These are phyloP conservation scores for Cerrena zonata DNA, from an alignment of 1,284 basidiomycete genomes.

Conservation along the genomic window DNA sequence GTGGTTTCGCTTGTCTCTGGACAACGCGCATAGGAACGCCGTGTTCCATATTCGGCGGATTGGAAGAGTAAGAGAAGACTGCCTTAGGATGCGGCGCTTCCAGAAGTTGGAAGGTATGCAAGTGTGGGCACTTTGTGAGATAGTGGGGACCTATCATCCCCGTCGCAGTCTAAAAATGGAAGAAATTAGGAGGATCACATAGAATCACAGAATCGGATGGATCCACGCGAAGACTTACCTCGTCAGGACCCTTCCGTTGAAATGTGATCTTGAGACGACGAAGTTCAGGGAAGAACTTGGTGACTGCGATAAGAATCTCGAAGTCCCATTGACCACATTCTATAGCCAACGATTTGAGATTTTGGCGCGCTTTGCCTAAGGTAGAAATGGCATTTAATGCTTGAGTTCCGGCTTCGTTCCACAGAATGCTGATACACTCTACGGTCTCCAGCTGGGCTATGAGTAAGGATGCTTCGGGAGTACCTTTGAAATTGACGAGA, in stretches of 20 bases:
- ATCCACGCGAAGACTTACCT: conserved; percentile 23
- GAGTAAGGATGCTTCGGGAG: conserved; percentile 18
- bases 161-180: not conserved
- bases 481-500: conserved; percentile 25
- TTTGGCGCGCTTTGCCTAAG: conserved; percentile 13
- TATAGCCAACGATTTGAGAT: conserved; percentile 23
- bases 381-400: conserved; percentile 17
- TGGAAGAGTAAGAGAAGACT: not conserved
- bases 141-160: conserved; percentile 24
- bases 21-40: not conserved
- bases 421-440: conserved; percentile 22
- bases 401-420: conserved; percentile 14
- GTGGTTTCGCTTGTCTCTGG: not conserved
- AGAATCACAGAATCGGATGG: too few species aligned
- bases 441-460: conserved; percentile 17
- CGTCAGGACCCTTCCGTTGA: conserved; percentile 19
- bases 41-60: not conserved
- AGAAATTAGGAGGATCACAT: too few species aligned
- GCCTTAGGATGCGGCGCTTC: conserved; percentile 8
- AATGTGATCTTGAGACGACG: conserved; percentile 25
- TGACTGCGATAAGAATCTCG: conserved; percentile 25
- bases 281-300: conserved; percentile 22
- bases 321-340: conserved; percentile 26
- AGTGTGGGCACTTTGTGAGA: conserved; percentile 17
- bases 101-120: conserved; percentile 24